A percentile compares a stretch with the other conserved stretches of the same genome.
phyloP scores from a whole-genome alignment of 768 basidiomycete species.

The Calocybe indica region DNA sequence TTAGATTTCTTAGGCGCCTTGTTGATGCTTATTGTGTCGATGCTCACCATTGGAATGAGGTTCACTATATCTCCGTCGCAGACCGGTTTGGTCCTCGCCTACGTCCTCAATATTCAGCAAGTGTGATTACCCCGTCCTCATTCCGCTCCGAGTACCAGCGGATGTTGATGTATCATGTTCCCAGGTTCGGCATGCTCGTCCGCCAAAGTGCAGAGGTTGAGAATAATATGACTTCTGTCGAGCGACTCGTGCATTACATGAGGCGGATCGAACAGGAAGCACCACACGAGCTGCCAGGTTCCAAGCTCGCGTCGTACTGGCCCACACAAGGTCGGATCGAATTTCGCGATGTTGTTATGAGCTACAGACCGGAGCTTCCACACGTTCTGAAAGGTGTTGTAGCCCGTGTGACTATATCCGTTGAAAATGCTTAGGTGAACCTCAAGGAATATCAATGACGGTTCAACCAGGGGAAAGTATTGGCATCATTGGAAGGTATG shows the following conservation, averaged over 20 bases:
- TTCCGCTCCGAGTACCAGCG: not conserved
- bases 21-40: constrained; percentile 71
- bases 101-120: constrained; percentile 75
- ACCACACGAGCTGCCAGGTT: constrained; percentile 58
- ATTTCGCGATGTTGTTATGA: constrained; percentile 60
- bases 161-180: not conserved
- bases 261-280: constrained; percentile 72
- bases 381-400: constrained; percentile 71
- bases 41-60: too few species aligned
- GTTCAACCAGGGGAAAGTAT: too few species aligned
- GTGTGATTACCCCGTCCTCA: constrained; percentile 45
- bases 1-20: constrained; percentile 80
- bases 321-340: constrained; percentile 67
- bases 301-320: constrained; percentile 55
- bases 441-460: too few species aligned
- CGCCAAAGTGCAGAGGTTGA: constrained; percentile 85
- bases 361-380: constrained; percentile 79
- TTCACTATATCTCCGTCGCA: constrained; percentile 88
- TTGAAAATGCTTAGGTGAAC: too few species aligned
- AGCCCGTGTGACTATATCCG: too few species aligned
- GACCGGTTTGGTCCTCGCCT: constrained; percentile 81
- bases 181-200: constrained; percentile 69
- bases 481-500: too few species aligned
- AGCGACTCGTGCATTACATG: constrained; percentile 81
- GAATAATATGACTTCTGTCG: constrained; percentile 86